Conservation (phyloP, 2,329 filamentous ascomycete genomes). For the Talaromyces sp. region DNA sequence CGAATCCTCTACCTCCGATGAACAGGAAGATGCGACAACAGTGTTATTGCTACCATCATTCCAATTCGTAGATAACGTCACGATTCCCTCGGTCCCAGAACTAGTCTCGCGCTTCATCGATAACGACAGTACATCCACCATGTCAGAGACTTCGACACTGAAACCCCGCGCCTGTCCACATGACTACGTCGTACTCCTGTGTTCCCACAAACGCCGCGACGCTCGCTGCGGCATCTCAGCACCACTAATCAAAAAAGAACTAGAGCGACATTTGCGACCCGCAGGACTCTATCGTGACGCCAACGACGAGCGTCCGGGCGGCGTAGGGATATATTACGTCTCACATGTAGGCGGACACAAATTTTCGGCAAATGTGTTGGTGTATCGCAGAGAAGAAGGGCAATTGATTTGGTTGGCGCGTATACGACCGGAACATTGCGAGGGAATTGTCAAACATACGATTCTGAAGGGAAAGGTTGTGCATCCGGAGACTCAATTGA, state of each 20-base stretch:
- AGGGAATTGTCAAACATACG: constrained; percentile 82
- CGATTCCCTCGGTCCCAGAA: constrained; percentile 60
- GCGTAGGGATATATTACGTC: constrained; percentile 87
- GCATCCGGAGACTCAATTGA: constrained; percentile 75
- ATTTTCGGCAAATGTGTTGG: constrained; percentile 84
- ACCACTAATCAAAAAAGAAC: constrained; percentile 73
- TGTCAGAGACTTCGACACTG: constrained; percentile 24
- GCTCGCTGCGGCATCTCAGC: constrained; percentile 88
- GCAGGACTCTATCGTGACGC: constrained; percentile 76
- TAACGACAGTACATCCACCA: neutral
- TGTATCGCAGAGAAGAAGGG: constrained; percentile 62
- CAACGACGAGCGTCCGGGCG: constrained; percentile 77
- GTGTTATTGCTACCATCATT: constrained; percentile 80
- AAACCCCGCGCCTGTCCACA: constrained; percentile 67
- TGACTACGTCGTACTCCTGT: constrained; percentile 78
- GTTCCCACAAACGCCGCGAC: constrained; percentile 83
- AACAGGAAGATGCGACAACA: constrained; percentile 55
- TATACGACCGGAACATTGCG: constrained; percentile 79
- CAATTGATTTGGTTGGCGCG: constrained; percentile 78
- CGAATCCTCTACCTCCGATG: constrained; percentile 6
- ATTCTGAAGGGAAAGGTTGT: constrained; percentile 85
- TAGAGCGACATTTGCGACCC: constrained; percentile 77
- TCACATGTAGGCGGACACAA: constrained; percentile 92
- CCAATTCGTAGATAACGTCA: constrained; percentile 72
- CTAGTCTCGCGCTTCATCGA: constrained; percentile 64